Evolutionary conservation across 345 rosid species (phyloP).

Genomic region (Gossypioides kirkii): DNA sequence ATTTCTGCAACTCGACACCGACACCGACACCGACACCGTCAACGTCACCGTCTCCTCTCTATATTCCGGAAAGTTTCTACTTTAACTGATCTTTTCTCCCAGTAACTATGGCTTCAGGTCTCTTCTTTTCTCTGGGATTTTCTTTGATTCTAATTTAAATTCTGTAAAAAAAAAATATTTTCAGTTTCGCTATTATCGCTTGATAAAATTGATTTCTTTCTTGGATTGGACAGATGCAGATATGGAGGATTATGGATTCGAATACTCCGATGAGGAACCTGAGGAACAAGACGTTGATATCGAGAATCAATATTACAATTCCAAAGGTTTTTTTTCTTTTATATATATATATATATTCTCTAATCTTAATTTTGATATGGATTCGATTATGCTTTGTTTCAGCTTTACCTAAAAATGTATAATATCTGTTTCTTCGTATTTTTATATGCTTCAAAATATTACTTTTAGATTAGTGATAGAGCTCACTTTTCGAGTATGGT

Average conservation of each 20-base stretch:
- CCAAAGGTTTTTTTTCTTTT: constrained; percentile 50
- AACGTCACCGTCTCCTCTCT: constrained; percentile 1
- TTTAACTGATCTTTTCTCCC: neutral
- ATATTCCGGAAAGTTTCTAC: neutral
- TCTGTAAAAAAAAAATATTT: neutral
- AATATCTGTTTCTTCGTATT: neutral
- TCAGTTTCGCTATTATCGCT: neutral
- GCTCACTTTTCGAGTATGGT: neutral
- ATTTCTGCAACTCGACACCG: neutral
- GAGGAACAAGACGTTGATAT: constrained; percentile 97
- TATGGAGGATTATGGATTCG: constrained; percentile 99
- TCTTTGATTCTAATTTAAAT: neutral
- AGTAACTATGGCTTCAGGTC: constrained; percentile 15
- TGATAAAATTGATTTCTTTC: neutral
- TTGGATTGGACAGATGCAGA: constrained; percentile 66
- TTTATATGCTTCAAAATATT: neutral
- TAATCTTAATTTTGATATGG: neutral
- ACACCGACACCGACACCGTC: too few species aligned
- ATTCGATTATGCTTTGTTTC: neutral
- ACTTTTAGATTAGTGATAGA: neutral
- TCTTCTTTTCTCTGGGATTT: neutral
- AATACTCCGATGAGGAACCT: constrained; percentile 97
- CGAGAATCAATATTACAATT: constrained; percentile 94
- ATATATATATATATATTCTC: neutral
- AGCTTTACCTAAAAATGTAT: neutral